Conservation (phyloP, 257 asterid species). For the Solanum lignicaule region DNA sequence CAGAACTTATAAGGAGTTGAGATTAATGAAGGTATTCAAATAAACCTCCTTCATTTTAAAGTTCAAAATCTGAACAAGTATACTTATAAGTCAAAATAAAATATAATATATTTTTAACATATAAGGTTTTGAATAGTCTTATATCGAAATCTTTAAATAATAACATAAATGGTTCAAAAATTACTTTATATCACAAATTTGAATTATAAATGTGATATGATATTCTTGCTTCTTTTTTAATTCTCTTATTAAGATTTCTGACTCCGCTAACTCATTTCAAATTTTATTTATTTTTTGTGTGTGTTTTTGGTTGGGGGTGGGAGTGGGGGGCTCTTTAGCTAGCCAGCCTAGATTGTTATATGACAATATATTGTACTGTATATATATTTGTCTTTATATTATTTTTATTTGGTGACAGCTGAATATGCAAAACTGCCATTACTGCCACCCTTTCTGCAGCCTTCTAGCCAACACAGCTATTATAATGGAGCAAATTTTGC, state of each 20-base stretch:
- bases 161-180: background rate
- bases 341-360: background rate
- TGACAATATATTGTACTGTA: background rate
- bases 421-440: slow-evolving; percentile 44
- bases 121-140: background rate
- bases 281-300: background rate
- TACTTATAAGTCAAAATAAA: background rate
- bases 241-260: background rate
- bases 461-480: slow-evolving; percentile 9
- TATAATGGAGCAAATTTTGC: slow-evolving; percentile 55
- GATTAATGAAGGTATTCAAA: background rate
- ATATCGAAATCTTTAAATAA: background rate
- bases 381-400: background rate
- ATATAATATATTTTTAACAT: background rate
- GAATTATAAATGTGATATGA: background rate
- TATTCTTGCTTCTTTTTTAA: background rate
- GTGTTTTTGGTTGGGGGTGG: background rate
- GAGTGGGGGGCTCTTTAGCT: background rate
- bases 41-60: background rate
- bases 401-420: slow-evolving; percentile 26
- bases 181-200: background rate
- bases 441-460: slow-evolving; percentile 42
- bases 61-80: background rate
- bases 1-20: background rate
- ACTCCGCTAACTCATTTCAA: background rate